A percentile compares a stretch with the other conserved stretches of the same genome.
phyloP scores from a whole-genome alignment of 78 protist species.

The Pirum gemmata region DNA sequence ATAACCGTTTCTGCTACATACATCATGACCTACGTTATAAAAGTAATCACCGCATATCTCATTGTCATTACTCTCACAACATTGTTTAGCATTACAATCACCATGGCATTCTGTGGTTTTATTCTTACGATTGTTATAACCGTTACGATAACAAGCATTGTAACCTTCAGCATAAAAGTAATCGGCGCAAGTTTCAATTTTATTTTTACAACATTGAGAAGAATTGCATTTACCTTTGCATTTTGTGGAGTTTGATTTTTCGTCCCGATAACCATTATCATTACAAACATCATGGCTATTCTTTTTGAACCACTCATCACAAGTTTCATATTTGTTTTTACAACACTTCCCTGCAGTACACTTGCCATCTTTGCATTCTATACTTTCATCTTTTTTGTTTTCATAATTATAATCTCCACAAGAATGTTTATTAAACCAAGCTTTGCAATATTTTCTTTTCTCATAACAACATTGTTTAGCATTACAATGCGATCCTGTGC shows the following conservation, averaged over 20 bases:
- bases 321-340: neutral
- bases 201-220: neutral
- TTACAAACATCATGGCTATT: neutral
- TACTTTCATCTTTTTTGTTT: neutral
- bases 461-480: too few species aligned
- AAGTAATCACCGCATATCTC: neutral
- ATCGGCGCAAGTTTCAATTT: neutral
- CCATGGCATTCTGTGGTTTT: neutral
- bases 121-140: neutral
- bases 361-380: neutral
- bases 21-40: neutral
- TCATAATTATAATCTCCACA: too few species aligned
- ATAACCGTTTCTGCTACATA: neutral
- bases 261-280: neutral
- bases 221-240: neutral
- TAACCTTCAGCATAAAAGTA: neutral
- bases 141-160: neutral
- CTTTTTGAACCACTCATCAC: neutral
- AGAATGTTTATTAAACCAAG: too few species aligned
- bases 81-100: neutral
- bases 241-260: neutral
- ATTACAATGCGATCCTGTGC: too few species aligned
- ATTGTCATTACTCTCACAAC: neutral
- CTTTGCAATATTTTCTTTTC: too few species aligned
- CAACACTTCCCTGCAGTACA: neutral